Base-by-base conservation (phyloP, 2,329 filamentous ascomycete species). In the Colletotrichum incanum region DNA sequence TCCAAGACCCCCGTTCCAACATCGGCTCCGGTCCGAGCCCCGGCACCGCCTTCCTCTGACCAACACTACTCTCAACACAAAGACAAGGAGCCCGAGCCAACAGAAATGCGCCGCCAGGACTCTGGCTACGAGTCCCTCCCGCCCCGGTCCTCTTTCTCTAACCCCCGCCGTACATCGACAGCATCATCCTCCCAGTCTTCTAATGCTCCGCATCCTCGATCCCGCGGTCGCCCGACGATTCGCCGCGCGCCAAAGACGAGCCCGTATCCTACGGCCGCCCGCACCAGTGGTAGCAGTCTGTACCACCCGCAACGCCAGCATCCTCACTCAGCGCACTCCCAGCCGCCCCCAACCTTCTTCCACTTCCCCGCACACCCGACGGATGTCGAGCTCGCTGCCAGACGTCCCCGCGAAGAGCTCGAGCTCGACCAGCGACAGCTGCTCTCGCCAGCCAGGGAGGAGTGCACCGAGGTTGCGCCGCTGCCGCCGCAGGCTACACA, bases 401-500 rank as follows among this genome's bases (percentile, higher is more conserved):
- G 55, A 50, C 54, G 39, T 8, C 63, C 60, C 28, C 49, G 28
- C 4, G 65, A 69, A 11, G 61, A 72, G 49, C 16, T 77, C 58
- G 76, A 80, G 72, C 72, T 79, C 73, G 74, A 72, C 52, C 62
- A 56, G 43, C 66, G 67, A 18, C 55, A 54, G 18, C 41, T 61
- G 18, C 45, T 26, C n/a, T 47, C 43, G 43, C n/a, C 43, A 1
- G 43, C 43, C 11, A 14, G 43, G 72, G 76, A 31, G 67, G 74
- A 50, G 65, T 75, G 28, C 75, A 73, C 26, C 75, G 69, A 63
- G 12, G 50, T 77, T 1, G 69, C 80, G 2, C 82, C 83, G 43
- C 80, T 84, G 3, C 83, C 84, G 2, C 90, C 88, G 16, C 88
- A 88, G 5, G 91, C 90, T 3, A 89, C 88, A 1, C 89, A 92